Conservation (phyloP, 352 stramenopile species). For the Elongisporangium prolatum region DNA sequence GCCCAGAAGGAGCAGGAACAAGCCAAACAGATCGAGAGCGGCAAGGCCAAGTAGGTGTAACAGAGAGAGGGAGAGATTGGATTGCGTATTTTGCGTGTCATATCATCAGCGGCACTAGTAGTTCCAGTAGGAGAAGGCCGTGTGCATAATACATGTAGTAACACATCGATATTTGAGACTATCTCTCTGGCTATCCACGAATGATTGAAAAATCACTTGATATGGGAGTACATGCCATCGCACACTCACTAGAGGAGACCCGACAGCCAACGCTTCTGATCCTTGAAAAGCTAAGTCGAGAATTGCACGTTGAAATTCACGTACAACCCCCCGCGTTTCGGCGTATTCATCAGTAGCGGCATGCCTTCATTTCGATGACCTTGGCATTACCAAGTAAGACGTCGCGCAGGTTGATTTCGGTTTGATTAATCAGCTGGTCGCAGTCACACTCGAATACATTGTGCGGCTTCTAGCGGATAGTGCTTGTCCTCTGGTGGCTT, state of each 20-base stretch:
- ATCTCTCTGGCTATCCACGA: too few species aligned
- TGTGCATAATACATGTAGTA: too few species aligned
- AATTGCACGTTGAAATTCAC: conserved; percentile 98
- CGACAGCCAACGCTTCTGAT: conserved; percentile 33
- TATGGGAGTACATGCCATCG: too few species aligned
- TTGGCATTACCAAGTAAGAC: conserved; percentile 92
- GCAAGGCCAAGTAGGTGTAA: too few species aligned
- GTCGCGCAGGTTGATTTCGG: conserved; percentile 94
- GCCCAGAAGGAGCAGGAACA: conserved; percentile 23
- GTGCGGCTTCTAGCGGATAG: conserved; percentile 90
- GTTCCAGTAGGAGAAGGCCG: too few species aligned
- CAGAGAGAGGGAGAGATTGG: too few species aligned
- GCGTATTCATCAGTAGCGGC: conserved; percentile 52
- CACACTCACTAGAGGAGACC: too few species aligned
- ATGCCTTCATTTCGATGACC: conserved; percentile 95
- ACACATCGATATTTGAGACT: too few species aligned
- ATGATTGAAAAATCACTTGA: too few species aligned
- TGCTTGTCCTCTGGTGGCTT: conserved; percentile 93
- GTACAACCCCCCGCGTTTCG: conserved; percentile 92
- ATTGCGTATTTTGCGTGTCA: too few species aligned
- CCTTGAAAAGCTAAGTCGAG: conserved; percentile 79
- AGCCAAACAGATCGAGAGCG: not conserved
- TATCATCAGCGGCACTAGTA: too few species aligned
- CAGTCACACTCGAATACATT: conserved; percentile 92
- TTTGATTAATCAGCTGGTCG: conserved; percentile 93